Base-by-base conservation (phyloP, 73 alveolate genomes). In the Paramecium caudatum region DNA sequence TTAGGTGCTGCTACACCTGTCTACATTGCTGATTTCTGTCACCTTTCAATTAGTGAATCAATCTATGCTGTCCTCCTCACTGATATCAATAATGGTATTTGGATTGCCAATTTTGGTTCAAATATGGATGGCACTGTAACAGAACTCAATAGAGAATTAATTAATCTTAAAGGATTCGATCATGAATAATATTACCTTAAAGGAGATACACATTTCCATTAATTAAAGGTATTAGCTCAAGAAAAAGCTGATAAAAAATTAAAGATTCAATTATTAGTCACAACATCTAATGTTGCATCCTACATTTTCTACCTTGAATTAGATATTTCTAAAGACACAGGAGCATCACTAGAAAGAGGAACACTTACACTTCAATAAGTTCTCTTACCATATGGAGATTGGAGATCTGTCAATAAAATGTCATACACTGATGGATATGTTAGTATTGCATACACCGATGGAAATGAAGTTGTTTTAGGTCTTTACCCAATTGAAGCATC, bases 211-310 rank as follows among this genome's bases (percentile, higher is more conserved):
- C 65, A 41, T 12, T 74, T 74, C 88, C 68, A 39, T 74, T 15
- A 43, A 74, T 12, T 74, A 16, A 74, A 74, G 21, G 1, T 45
- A 16, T 37, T 74, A 17, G 17, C 43, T 10, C 43, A 37, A 43
- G 88, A 74, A 45, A 2, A 27, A 41, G 17, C 88, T 7, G 88
- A 43, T 23, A 74, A 36, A 21, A n/a, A 15, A 36, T 23, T 74
- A 9, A 74, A 74, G 47, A 39, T 43, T 21, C 16, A 37, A 74
- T 36, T 74, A 12, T 15, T 74, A 8, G 46, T 74, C 47, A 39
- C 88, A 10, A 74, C 88, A 74, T 41, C 62, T 0, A 74, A 74
- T 45, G 62, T 43, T 74, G 88, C 88, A 5, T 17, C 36, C 16
- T 74, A 74, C 46, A 39, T 37, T 15, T 37, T 74, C 13, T 55